These are phyloP conservation scores for Tuber brumale DNA, from an alignment of 495 filamentous ascomycete species.

Conservation along the genomic window DNA sequence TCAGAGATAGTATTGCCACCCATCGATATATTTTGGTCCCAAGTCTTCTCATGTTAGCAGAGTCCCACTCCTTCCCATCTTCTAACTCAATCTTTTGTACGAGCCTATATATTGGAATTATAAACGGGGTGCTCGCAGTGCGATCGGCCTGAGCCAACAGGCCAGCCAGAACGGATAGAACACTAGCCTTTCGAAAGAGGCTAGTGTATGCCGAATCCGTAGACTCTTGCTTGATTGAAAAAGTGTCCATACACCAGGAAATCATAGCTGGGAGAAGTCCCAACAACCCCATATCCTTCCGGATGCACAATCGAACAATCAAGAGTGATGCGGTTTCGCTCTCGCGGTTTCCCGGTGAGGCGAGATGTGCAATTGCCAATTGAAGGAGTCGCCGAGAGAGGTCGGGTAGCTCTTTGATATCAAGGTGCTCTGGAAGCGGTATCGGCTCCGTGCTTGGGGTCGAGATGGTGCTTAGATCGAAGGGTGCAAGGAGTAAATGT, in stretches of 20 bases:
- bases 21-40: conserved; percentile 76
- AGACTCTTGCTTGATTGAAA: conserved; percentile 46
- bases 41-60: conserved; percentile 69
- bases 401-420: conserved; percentile 54
- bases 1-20: conserved; percentile 57
- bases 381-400: conserved; percentile 63
- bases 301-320: conserved; percentile 71
- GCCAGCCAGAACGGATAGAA: conserved; percentile 70
- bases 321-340: conserved; percentile 74
- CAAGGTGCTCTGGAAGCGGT: conserved; percentile 18
- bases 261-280: conserved; percentile 61
- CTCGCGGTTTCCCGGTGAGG: conserved; percentile 67
- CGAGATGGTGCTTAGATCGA: conserved; percentile 81
- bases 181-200: conserved; percentile 60
- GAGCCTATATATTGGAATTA: conserved; percentile 49
- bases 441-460: conserved; percentile 45
- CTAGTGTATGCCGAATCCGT: conserved; percentile 46
- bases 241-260: conserved; percentile 57
- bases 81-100: conserved; percentile 21
- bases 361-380: conserved; percentile 63
- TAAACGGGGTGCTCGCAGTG: conserved; percentile 50
- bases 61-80: conserved; percentile 43
- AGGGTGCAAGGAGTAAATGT: conserved; percentile 85
- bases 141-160: conserved; percentile 55
- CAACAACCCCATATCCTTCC: conserved; percentile 77